Conservation (phyloP, 176 grass and related monocot genomes). For the Musa acuminata region DNA sequence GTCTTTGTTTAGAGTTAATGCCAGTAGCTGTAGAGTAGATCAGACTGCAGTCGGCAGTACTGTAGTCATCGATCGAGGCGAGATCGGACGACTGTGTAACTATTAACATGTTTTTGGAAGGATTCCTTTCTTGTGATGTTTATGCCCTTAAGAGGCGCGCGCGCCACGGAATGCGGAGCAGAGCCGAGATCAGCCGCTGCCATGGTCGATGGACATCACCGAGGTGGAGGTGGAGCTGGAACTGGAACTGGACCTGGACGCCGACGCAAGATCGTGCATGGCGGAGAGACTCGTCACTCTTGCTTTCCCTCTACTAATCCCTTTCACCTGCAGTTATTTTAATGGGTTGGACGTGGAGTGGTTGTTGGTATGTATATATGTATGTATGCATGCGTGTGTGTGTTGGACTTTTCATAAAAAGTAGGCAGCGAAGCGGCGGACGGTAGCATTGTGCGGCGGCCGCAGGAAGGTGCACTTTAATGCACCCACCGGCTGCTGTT, state of each 20-base stretch:
- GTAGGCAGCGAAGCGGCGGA: constrained; percentile 4
- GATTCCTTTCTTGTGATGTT: neutral
- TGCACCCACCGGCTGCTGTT: neutral
- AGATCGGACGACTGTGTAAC: neutral
- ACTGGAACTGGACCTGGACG: neutral
- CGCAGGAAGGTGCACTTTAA: constrained; percentile 2
- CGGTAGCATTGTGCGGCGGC: constrained; percentile 1
- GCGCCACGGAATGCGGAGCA: no score
- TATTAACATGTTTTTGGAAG: neutral
- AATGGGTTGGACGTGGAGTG: neutral
- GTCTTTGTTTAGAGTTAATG: neutral
- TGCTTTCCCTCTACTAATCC: neutral
- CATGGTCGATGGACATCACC: no score
- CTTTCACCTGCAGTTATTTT: neutral
- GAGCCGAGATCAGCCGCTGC: no score
- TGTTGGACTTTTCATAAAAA: constrained; percentile 2
- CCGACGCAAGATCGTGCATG: neutral
- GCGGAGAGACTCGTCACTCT: constrained; percentile 3
- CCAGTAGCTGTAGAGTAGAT: neutral
- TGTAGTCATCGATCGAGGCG: neutral
- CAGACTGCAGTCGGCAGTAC: neutral
- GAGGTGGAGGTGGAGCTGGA: no score
- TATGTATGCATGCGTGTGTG: neutral
- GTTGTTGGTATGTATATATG: neutral
- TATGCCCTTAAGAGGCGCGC: no score